These are phyloP conservation scores for Cunninghamia lanceolata DNA, from an alignment of 75 land plant genomes.

Conservation along the genomic window DNA sequence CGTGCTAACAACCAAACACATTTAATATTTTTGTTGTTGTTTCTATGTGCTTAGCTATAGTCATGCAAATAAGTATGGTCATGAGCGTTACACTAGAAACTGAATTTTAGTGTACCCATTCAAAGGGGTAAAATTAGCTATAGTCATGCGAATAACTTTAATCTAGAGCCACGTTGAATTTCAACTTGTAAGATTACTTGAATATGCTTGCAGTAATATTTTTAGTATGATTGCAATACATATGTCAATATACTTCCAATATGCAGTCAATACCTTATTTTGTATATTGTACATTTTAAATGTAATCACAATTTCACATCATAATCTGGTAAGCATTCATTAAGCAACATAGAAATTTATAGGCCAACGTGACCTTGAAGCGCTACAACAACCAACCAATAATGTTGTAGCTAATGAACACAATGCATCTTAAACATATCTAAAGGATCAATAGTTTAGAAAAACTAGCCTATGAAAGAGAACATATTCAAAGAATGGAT, in stretches of 20 bases:
- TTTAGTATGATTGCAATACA: neutral
- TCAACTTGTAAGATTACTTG: neutral
- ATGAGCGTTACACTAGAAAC: neutral
- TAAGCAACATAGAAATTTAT: neutral
- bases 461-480: neutral
- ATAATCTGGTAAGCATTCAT: neutral
- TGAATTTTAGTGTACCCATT: neutral
- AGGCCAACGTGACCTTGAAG: neutral
- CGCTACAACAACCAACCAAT: neutral
- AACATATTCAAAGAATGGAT: neutral
- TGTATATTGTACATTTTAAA: neutral
- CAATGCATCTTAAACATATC: neutral
- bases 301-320: neutral
- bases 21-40: neutral
- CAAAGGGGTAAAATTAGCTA: neutral
- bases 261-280: neutral
- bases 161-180: neutral
- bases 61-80: no score
- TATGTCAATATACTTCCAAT: neutral
- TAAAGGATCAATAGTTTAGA: neutral
- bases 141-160: neutral
- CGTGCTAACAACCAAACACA: neutral
- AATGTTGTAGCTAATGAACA: neutral
- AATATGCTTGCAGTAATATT: neutral
- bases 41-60: no score